Conservation (phyloP, 2,329 filamentous ascomycete species). For the Penicillium concentricum region DNA sequence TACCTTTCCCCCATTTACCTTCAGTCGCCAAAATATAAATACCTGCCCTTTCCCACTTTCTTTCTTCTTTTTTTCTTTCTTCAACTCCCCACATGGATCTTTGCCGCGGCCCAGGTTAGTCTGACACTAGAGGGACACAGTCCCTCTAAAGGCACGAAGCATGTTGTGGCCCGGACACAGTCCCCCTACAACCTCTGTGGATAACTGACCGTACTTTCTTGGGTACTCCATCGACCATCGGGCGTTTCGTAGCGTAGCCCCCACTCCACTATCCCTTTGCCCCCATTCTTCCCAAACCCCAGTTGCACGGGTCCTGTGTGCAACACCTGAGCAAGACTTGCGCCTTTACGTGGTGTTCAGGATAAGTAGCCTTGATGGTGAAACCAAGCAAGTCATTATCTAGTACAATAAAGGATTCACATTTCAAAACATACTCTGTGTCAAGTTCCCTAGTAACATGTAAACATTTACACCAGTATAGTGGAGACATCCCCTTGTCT, state of each 20-base stretch:
- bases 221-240: not conserved
- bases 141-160: not conserved
- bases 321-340: not conserved
- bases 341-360: not conserved
- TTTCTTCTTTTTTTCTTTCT: not conserved
- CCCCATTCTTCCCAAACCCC: not conserved
- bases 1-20: not conserved
- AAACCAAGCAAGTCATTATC: not conserved
- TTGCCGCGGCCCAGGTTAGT: not conserved
- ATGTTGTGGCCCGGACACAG: not conserved
- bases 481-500: too few relatives aligned
- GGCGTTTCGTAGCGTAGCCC: too few relatives aligned
- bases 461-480: too few relatives aligned
- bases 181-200: not conserved
- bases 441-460: too few relatives aligned
- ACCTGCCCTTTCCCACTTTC: not conserved
- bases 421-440: too few relatives aligned
- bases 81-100: not conserved
- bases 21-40: not conserved
- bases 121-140: not conserved
- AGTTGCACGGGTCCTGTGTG: not conserved
- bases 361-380: not conserved
- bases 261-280: not conserved
- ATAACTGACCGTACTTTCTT: not conserved
- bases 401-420: not conserved